phyloP scores from a whole-genome alignment of 805 yeast genomes.

The Metschnikowia cubensis region DNA sequence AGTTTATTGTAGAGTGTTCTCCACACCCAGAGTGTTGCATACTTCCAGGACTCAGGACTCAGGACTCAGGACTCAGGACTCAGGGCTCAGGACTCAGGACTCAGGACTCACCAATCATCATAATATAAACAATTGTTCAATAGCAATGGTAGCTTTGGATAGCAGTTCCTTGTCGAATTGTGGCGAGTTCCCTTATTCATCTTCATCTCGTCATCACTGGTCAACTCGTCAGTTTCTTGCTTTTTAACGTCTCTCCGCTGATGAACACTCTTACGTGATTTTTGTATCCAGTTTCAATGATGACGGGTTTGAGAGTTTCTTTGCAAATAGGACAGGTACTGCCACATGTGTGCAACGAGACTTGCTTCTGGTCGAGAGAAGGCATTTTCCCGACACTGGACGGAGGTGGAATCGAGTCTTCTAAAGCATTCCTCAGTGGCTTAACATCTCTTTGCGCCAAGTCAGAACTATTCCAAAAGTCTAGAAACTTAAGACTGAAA shows the following conservation, averaged over 20 bases:
- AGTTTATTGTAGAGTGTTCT: too few species aligned
- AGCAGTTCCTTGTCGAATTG: conserved; percentile 6
- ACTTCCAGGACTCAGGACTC: too few species aligned
- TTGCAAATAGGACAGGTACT: conserved; percentile 67
- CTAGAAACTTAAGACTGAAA: conserved; percentile 75
- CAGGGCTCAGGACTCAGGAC: too few species aligned
- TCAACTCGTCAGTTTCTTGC: conserved; percentile 15
- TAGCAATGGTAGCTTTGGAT: background rate
- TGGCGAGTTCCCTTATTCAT: conserved; percentile 9
- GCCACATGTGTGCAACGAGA: conserved; percentile 26
- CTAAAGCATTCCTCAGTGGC: conserved; percentile 42
- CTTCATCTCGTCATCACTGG: conserved; percentile 7
- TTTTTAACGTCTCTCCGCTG: conserved; percentile 8
- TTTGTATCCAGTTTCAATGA: conserved; percentile 88
- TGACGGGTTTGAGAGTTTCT: conserved; percentile 71
- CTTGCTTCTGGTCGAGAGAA: conserved; percentile 15
- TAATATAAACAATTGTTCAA: too few species aligned
- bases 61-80: too few species aligned
- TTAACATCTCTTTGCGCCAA: conserved; percentile 57
- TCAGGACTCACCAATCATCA: too few species aligned
- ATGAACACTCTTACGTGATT: conserved; percentile 35
- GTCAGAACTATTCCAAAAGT: conserved; percentile 88
- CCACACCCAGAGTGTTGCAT: too few species aligned
- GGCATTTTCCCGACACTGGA: conserved; percentile 21
- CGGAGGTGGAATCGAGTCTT: conserved; percentile 49